Evolutionary conservation across 345 rosid genomes (phyloP).

Genomic region (Heritiera littoralis): DNA sequence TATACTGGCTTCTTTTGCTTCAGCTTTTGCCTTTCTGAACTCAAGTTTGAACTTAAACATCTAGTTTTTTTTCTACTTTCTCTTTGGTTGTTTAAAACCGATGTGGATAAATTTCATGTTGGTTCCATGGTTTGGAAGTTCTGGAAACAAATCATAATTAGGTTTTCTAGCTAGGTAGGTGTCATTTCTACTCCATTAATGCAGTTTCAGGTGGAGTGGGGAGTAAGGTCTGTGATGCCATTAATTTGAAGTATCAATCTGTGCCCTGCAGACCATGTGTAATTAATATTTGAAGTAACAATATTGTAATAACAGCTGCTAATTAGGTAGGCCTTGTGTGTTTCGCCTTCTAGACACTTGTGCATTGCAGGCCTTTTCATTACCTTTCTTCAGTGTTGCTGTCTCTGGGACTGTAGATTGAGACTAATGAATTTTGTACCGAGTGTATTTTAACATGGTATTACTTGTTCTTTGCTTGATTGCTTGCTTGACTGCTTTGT

Average conservation of each 20-base stretch:
- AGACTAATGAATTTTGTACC: not conserved
- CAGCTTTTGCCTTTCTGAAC: slow-evolving; percentile 2
- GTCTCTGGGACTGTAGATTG: slow-evolving; percentile 16
- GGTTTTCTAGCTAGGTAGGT: not conserved
- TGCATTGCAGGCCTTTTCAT: slow-evolving; percentile 26
- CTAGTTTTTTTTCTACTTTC: slow-evolving; percentile 1
- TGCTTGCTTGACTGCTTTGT: slow-evolving; percentile 23
- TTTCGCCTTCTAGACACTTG: not conserved
- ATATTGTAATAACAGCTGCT: slow-evolving; percentile 13
- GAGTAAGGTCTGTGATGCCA: not conserved
- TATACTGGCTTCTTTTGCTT: slow-evolving; percentile 15
- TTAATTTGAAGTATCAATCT: not conserved
- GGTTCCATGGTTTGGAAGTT: not conserved
- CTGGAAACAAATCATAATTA: not conserved
- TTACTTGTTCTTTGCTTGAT: slow-evolving; percentile 6
- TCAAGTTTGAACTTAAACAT: slow-evolving; percentile 5
- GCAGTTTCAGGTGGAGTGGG: slow-evolving; percentile 21
- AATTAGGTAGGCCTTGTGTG: slow-evolving; percentile 7
- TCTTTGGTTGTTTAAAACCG: not conserved
- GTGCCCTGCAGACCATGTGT: slow-evolving; percentile 12
- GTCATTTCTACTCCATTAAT: slow-evolving; percentile 11
- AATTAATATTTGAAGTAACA: slow-evolving; percentile 27
- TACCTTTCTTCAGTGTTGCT: slow-evolving; percentile 15
- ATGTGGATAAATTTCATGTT: not conserved
- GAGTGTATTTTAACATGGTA: slow-evolving; percentile 17